These are phyloP conservation scores for Talaromyces islandicus DNA, from an alignment of 2,329 filamentous ascomycete species.

Conservation along the genomic window DNA sequence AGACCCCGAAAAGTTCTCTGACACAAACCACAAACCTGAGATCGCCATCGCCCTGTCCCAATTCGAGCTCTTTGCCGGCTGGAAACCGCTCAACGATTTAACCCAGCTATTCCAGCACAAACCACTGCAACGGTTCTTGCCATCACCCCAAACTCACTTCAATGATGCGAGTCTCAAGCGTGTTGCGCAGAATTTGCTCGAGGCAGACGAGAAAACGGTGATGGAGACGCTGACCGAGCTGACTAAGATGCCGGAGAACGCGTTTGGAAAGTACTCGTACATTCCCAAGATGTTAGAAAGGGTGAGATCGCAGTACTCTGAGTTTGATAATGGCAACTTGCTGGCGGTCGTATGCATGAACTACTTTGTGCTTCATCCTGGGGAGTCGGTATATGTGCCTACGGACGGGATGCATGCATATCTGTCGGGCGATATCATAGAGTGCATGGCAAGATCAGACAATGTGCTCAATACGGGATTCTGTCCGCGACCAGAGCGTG, in stretches of 20 bases:
- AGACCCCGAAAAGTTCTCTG: slow-evolving; percentile 61
- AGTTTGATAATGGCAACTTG: slow-evolving; percentile 59
- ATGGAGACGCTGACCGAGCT: slow-evolving; percentile 49
- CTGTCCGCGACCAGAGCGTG: slow-evolving; percentile 60
- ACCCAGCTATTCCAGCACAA: slow-evolving; percentile 51
- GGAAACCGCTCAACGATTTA: slow-evolving; percentile 60
- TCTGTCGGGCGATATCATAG: slow-evolving; percentile 66
- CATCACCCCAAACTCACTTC: slow-evolving; percentile 41
- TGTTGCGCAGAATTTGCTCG: slow-evolving; percentile 51
- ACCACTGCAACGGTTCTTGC: slow-evolving; percentile 50
- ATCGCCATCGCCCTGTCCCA: slow-evolving; percentile 66
- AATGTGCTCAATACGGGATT: slow-evolving; percentile 72
- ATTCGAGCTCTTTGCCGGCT: slow-evolving; percentile 72
- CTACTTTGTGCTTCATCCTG: slow-evolving; percentile 59
- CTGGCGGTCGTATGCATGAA: slow-evolving; percentile 71
- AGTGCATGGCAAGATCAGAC: slow-evolving; percentile 71
- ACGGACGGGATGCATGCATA: slow-evolving; percentile 72
- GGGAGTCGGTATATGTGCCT: slow-evolving; percentile 64
- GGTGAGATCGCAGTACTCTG: slow-evolving; percentile 58
- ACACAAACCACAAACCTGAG: slow-evolving; percentile 74
- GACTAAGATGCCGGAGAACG: slow-evolving; percentile 39
- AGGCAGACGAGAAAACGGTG: slow-evolving; percentile 48
- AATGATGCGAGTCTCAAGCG: slow-evolving; percentile 54
- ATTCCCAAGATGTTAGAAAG: slow-evolving; percentile 61
- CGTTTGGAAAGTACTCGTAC: slow-evolving; percentile 51